Conservation (phyloP, 2,329 filamentous ascomycete genomes). For the Stachybotrys chartarum region DNA sequence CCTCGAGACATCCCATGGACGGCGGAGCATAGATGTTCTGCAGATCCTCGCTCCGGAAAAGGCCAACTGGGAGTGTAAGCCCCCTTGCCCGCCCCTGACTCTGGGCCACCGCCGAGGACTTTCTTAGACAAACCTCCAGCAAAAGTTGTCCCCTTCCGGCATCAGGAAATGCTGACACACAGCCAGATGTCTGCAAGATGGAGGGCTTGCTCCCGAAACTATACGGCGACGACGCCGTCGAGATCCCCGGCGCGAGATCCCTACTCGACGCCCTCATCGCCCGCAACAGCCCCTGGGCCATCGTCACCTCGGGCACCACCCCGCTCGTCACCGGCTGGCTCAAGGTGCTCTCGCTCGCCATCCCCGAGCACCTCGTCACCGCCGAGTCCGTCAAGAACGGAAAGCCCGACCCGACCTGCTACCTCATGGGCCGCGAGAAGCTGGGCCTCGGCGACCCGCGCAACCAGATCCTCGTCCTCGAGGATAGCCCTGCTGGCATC, state of each 20-base stretch:
- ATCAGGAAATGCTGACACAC: background rate
- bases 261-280: conserved; percentile 62
- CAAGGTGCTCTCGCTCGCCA: conserved; percentile 55
- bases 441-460: conserved; percentile 44
- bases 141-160: too few relatives aligned
- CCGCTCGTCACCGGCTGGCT: conserved; percentile 69
- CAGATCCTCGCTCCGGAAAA: conserved; percentile 72
- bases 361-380: conserved; percentile 60
- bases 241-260: conserved; percentile 74
- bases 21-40: conserved; percentile 81
- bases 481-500: conserved; percentile 85
- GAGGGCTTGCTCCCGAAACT: conserved; percentile 72
- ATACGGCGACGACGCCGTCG: conserved; percentile 70
- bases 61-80: conserved; percentile 89
- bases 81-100: background rate
- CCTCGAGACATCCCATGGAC: conserved; percentile 83
- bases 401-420: conserved; percentile 73
- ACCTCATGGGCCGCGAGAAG: conserved; percentile 57
- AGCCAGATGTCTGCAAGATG: conserved; percentile 66
- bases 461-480: conserved; percentile 64
- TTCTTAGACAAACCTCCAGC: too few relatives aligned
- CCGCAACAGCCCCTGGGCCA: conserved; percentile 68
- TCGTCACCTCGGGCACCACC: conserved; percentile 69
- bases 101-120: background rate
- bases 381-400: conserved; percentile 70